These are phyloP conservation scores for Cercophora scortea DNA, from an alignment of 495 filamentous ascomycete genomes.

Conservation along the genomic window DNA sequence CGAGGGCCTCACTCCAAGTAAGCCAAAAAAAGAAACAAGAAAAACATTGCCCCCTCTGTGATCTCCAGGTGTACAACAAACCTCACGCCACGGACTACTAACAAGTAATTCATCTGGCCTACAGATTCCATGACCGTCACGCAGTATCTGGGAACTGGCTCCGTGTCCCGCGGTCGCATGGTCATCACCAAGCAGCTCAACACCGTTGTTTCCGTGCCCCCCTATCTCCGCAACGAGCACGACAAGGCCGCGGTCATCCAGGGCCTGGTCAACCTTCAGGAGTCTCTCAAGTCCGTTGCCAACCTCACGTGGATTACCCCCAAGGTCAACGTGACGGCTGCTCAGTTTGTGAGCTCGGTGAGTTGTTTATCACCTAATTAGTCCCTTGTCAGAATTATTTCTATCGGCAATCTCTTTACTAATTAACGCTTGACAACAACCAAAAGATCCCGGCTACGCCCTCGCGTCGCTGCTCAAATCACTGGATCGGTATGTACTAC, in stretches of 20 bases:
- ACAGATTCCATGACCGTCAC: slow-evolving; percentile 48
- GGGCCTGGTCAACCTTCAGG: slow-evolving; percentile 51
- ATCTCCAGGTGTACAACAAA: too few relatives aligned
- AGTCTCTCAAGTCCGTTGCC: slow-evolving; percentile 41
- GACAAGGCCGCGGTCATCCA: slow-evolving; percentile 41
- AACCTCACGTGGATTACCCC: slow-evolving; percentile 48
- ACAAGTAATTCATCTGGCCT: slow-evolving; percentile 1
- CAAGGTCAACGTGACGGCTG: slow-evolving; percentile 38
- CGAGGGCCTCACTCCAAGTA: slow-evolving; percentile 37
- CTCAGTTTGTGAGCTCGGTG: slow-evolving; percentile 44
- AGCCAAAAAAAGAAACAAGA: slow-evolving; percentile 4
- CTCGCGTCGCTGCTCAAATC: slow-evolving; percentile 53
- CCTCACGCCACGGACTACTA: too few relatives aligned
- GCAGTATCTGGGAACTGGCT: slow-evolving; percentile 57
- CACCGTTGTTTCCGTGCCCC: slow-evolving; percentile 42
- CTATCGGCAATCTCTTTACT: not conserved
- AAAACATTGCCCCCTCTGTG: too few relatives aligned
- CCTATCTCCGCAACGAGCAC: slow-evolving; percentile 40
- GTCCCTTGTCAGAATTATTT: not conserved
- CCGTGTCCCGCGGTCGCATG: slow-evolving; percentile 49
- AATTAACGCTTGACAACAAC: not conserved
- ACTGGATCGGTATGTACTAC: slow-evolving; percentile 47
- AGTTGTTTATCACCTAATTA: not conserved
- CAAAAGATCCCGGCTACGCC: slow-evolving; percentile 36
- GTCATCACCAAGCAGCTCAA: slow-evolving; percentile 48